phyloP scores from a whole-genome alignment of 192 early-diverging fungal genomes.

The Backusella australiensis region DNA sequence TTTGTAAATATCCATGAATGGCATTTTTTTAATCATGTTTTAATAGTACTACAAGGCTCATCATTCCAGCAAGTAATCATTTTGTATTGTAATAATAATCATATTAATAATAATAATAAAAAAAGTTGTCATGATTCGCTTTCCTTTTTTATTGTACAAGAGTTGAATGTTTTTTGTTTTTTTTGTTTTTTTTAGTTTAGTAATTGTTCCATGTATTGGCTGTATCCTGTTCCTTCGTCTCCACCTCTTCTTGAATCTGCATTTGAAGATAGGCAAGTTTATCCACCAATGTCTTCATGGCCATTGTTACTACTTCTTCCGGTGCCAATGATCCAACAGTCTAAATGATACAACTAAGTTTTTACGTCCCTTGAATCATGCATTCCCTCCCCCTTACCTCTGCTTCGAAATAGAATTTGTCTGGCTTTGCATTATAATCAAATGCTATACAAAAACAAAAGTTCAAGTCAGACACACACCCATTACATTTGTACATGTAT shows the following conservation, averaged over 20 bases:
- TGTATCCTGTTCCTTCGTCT: slow-evolving; percentile 31
- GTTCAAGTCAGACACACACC: not conserved
- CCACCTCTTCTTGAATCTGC: slow-evolving; percentile 51
- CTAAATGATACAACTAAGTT: slow-evolving; percentile 24
- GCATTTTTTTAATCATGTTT: not conserved
- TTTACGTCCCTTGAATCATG: not conserved
- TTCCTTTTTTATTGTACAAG: slow-evolving; percentile 1
- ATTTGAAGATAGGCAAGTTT: slow-evolving; percentile 72
- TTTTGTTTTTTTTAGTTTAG: not conserved
- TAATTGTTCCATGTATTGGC: slow-evolving; percentile 15
- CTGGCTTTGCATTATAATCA: slow-evolving; percentile 80
- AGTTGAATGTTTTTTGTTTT: not conserved
- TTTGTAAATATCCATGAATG: too few relatives aligned
- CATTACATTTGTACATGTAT: too few relatives aligned
- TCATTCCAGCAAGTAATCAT: not conserved
- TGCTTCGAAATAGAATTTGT: slow-evolving; percentile 71
- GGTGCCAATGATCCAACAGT: slow-evolving; percentile 76
- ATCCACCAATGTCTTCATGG: slow-evolving; percentile 69
- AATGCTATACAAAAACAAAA: slow-evolving; percentile 43
- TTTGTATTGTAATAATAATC: not conserved
- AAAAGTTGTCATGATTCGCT: not conserved
- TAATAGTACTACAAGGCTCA: slow-evolving; percentile 14
- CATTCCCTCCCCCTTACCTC: slow-evolving; percentile 44
- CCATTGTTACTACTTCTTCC: slow-evolving; percentile 66
- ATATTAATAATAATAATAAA: not conserved